These are phyloP conservation scores for Asterella californica DNA, from an alignment of 225 moss, liverwort and hornwort genomes.

Conservation along the genomic window DNA sequence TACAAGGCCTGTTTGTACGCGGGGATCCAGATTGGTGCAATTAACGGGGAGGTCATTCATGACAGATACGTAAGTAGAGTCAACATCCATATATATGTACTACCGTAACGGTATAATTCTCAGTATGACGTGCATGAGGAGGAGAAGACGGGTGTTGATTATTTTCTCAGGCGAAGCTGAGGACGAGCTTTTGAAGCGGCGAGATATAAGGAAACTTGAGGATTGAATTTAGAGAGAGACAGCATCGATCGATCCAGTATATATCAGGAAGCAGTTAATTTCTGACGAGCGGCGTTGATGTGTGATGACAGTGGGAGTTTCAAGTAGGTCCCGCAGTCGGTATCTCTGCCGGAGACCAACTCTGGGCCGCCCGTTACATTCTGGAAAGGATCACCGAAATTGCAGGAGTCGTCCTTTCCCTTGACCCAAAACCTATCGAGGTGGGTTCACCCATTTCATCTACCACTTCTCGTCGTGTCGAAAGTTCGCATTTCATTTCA, in stretches of 20 bases:
- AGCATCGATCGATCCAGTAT: no score
- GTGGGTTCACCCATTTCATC: constrained; percentile 15
- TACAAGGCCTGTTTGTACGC: constrained; percentile 53
- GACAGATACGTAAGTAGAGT: constrained; percentile 47
- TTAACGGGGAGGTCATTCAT: constrained; percentile 61
- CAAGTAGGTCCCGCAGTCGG: constrained; percentile 50
- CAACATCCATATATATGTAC: neutral
- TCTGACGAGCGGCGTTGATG: neutral
- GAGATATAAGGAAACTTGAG: no score
- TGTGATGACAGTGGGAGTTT: constrained; percentile 49
- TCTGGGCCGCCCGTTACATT: constrained; percentile 50
- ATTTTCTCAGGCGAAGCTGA: no score
- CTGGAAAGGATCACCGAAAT: constrained; percentile 53
- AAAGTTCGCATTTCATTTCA: neutral
- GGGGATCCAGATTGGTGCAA: constrained; percentile 42
- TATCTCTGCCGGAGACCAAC: constrained; percentile 44
- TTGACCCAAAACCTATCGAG: constrained; percentile 59
- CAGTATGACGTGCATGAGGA: neutral
- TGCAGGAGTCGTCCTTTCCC: constrained; percentile 49
- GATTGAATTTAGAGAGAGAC: no score
- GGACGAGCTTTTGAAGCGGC: no score
- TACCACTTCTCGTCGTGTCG: neutral
- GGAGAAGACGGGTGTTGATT: no score
- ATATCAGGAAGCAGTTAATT: neutral
- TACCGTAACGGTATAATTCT: no score